These are phyloP conservation scores for Ophiostoma populinum DNA, from an alignment of 2,329 filamentous ascomycete genomes.

Conservation along the genomic window DNA sequence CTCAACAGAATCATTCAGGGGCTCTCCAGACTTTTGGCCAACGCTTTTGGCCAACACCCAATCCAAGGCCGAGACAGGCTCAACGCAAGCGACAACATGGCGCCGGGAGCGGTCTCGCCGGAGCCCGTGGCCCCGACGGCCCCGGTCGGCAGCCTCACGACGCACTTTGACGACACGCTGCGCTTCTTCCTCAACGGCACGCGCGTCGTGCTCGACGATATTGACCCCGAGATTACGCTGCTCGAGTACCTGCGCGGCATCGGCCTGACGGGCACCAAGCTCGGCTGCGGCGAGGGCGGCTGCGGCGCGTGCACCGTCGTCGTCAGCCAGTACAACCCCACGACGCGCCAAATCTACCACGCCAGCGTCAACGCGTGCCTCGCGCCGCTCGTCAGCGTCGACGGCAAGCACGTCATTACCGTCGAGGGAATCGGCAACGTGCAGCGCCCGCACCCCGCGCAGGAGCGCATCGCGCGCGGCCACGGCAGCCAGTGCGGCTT, in stretches of 20 bases:
- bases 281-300: constrained; percentile 91
- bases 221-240: constrained; percentile 82
- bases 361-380: constrained; percentile 93
- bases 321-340: constrained; percentile 82
- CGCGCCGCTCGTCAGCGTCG: constrained; percentile 78
- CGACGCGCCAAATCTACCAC: constrained; percentile 84
- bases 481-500: constrained; percentile 86
- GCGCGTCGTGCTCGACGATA: constrained; percentile 64
- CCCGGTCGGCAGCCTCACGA: constrained; percentile 40
- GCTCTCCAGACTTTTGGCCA: no score
- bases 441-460: constrained; percentile 70
- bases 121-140: constrained; percentile 17
- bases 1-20: no score
- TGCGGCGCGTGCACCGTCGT: constrained; percentile 96
- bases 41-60: no score
- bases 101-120: constrained; percentile 36
- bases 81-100: no score
- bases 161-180: constrained; percentile 69
- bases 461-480: constrained; percentile 77
- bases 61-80: no score
- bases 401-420: constrained; percentile 96
- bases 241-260: constrained; percentile 87
- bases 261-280: constrained; percentile 85
- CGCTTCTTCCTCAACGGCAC: constrained; percentile 93
- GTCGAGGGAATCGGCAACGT: constrained; percentile 89